phyloP scores from a whole-genome alignment of 2,329 filamentous ascomycete species.

The Verticillium dahliae region DNA sequence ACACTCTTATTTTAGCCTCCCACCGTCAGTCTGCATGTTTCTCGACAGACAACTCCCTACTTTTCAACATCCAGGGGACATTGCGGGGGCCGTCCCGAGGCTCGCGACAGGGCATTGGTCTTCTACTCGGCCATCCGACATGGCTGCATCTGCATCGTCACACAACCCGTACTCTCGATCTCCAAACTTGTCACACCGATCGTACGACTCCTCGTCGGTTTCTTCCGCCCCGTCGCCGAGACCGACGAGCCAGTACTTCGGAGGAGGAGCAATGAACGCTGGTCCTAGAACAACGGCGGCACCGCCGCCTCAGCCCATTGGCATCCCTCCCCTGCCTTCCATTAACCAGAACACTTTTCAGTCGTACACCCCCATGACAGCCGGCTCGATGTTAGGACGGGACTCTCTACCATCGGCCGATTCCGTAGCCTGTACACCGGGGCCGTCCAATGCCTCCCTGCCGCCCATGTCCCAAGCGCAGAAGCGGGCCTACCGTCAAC shows the following conservation, averaged over 20 bases:
- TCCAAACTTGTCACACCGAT: slow-evolving; percentile 53
- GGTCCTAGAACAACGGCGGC: slow-evolving; percentile 42
- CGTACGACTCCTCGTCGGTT: slow-evolving; percentile 59
- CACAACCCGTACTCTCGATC: slow-evolving; percentile 55
- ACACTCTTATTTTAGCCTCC: background rate
- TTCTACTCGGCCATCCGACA: slow-evolving; percentile 26
- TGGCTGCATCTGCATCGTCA: slow-evolving; percentile 36
- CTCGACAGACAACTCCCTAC: slow-evolving; percentile 29
- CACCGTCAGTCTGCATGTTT: slow-evolving; percentile 29
- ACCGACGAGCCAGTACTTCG: slow-evolving; percentile 44
- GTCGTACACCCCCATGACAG: slow-evolving; percentile 44
- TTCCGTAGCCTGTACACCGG: slow-evolving; percentile 49
- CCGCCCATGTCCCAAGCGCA: slow-evolving; percentile 53
- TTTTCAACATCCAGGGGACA: slow-evolving; percentile 29
- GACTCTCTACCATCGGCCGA: slow-evolving; percentile 55
- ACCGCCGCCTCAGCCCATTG: slow-evolving; percentile 45
- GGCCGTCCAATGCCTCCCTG: slow-evolving; percentile 29
- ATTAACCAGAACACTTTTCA: slow-evolving; percentile 41
- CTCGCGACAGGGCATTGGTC: slow-evolving; percentile 24
- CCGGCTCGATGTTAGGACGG: slow-evolving; percentile 45
- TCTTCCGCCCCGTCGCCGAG: slow-evolving; percentile 56
- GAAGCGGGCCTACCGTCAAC: slow-evolving; percentile 89
- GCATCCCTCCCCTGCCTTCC: slow-evolving; percentile 43
- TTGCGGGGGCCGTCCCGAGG: slow-evolving; percentile 27
- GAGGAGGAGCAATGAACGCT: slow-evolving; percentile 42